Percentiles rank a stretch among this genome's conserved stretches.
Conservation (phyloP, 306 rosid genomes). For the Cicer bijugum region DNA sequence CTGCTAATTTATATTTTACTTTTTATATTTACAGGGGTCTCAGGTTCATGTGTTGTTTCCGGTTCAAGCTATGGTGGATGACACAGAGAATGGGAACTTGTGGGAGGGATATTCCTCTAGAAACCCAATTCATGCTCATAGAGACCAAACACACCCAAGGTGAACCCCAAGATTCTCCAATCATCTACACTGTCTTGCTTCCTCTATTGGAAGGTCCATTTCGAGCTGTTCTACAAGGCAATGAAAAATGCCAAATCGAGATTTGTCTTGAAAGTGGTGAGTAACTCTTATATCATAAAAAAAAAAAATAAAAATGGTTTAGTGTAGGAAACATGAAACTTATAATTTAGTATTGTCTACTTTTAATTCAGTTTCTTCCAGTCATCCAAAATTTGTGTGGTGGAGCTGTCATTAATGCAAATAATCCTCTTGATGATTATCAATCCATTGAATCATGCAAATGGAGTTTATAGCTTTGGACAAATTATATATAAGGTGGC, state of each 20-base stretch:
- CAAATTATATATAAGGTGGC: constrained; percentile 50
- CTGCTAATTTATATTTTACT: background rate
- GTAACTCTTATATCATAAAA: constrained; percentile 56
- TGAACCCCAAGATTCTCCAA: constrained; percentile 56
- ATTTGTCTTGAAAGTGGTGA: constrained; percentile 94
- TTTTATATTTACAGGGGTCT: constrained; percentile 55
- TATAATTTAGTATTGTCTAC: constrained; percentile 51
- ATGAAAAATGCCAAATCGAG: constrained; percentile 83
- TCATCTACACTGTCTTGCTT: constrained; percentile 83
- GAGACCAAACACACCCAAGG: constrained; percentile 70
- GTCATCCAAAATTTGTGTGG: constrained; percentile 51
- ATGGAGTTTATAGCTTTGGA: constrained; percentile 68
- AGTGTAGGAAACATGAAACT: constrained; percentile 48
- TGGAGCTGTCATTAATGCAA: constrained; percentile 58
- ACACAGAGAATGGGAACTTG: constrained; percentile 95
- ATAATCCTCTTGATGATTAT: constrained; percentile 44
- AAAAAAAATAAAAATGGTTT: constrained; percentile 36
- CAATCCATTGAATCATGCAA: constrained; percentile 54
- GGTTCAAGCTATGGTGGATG: constrained; percentile 99
- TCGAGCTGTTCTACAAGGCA: constrained; percentile 91
- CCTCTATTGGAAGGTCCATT: constrained; percentile 95
- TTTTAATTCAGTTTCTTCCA: constrained; percentile 52
- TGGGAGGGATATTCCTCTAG: constrained; percentile 88
- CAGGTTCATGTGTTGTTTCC: constrained; percentile 86
- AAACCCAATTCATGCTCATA: constrained; percentile 92